Conservation (phyloP, 2,329 filamentous ascomycete genomes). For the Pezicula rhizophila region DNA sequence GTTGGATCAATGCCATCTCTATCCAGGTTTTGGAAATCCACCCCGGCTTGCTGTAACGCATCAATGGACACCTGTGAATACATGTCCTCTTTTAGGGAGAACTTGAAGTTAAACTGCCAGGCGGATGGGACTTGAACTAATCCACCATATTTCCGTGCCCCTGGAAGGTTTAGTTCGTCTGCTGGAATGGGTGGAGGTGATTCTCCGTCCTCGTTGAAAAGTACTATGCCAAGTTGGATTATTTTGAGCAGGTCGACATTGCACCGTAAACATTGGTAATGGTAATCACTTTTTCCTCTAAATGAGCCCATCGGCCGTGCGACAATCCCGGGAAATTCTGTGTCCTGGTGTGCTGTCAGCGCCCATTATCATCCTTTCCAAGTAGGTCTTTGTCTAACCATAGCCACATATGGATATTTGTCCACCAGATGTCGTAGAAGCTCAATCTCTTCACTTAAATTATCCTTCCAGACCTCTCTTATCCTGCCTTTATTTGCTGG, state of each 20-base stretch:
- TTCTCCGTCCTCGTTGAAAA: constrained; percentile 88
- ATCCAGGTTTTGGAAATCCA: constrained; percentile 80
- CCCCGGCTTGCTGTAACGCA: constrained; percentile 83
- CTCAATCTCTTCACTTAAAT: constrained; percentile 86
- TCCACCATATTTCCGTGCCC: constrained; percentile 36
- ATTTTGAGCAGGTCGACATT: constrained; percentile 98
- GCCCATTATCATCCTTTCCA: constrained; percentile 4
- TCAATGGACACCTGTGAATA: constrained; percentile 94
- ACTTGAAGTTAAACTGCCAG: constrained; percentile 99
- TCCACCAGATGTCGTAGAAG: constrained; percentile 76
- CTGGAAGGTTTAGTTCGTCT: constrained; percentile 38
- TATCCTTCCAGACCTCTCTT: constrained; percentile 93
- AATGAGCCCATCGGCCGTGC: constrained; percentile 93
- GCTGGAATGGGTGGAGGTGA: constrained; percentile 63
- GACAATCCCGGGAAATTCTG: constrained; percentile 96
- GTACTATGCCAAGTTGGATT: constrained; percentile 90
- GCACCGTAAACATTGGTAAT: constrained; percentile 94
- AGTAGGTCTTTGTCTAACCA: constrained; percentile 57
- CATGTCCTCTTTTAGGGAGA: constrained; percentile 93
- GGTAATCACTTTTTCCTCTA: constrained; percentile 91
- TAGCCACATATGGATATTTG: constrained; percentile 91
- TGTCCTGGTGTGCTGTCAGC: constrained; percentile 58
- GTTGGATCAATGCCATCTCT: constrained; percentile 85
- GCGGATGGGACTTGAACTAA: constrained; percentile 66
- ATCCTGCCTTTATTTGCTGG: constrained; percentile 69